phyloP scores from a whole-genome alignment of 2,329 filamentous ascomycete genomes.

The Diaporthe sp. region DNA sequence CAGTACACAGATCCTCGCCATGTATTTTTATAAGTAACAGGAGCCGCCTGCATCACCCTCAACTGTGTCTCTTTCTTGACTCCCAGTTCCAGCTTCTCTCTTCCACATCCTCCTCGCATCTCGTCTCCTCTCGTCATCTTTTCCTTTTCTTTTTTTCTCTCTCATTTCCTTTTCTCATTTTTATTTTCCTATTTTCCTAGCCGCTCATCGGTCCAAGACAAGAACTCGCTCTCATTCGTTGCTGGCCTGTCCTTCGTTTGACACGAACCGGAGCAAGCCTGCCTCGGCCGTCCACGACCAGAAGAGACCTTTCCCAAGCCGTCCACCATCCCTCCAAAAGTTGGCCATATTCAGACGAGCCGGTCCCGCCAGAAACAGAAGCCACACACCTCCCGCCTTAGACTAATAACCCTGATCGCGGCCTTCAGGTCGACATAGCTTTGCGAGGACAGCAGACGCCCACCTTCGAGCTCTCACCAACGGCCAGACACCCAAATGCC shows the following conservation, averaged over 20 bases:
- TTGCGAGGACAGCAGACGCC: constrained; percentile 27
- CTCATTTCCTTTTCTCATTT: constrained; percentile 28
- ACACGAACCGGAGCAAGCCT: constrained; percentile 38
- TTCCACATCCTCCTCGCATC: constrained; percentile 38
- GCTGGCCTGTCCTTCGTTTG: constrained; percentile 40
- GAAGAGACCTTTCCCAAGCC: constrained; percentile 36
- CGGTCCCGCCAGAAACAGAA: constrained; percentile 32
- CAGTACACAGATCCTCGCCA: constrained; percentile 32
- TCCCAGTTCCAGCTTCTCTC: constrained; percentile 38
- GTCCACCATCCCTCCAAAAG: constrained; percentile 11
- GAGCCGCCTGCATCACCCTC: constrained; percentile 33
- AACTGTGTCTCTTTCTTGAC: constrained; percentile 25
- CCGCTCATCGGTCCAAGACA: constrained; percentile 33
- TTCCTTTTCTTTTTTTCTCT: constrained; percentile 38
- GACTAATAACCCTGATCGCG: constrained; percentile 12
- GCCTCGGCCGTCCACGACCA: constrained; percentile 34
- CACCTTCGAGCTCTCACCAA: constrained; percentile 48
- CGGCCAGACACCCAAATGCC: constrained; percentile 44
- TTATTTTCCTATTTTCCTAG: constrained; percentile 36
- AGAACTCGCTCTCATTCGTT: constrained; percentile 36
- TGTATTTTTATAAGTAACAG: constrained; percentile 40
- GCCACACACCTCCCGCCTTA: constrained; percentile 15
- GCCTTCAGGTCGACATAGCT: background rate
- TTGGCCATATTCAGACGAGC: constrained; percentile 35
- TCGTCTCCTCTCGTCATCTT: constrained; percentile 31